phyloP scores from a whole-genome alignment of 345 rosid species.

The Lepidium aucheri region DNA sequence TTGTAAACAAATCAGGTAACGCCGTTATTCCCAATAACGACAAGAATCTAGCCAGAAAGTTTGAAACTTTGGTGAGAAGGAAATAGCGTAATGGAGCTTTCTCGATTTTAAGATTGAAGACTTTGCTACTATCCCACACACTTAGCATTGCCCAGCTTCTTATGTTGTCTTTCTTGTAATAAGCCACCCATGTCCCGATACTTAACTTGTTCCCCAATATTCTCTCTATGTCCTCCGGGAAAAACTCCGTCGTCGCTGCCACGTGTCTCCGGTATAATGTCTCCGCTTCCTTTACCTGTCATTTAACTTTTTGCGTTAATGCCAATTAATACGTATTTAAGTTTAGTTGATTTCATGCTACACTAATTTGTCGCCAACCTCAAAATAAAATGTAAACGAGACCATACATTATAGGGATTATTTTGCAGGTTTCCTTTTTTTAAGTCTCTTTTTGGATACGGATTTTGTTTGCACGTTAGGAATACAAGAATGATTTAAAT shows the following conservation, averaged over 20 bases:
- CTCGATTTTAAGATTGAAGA: conserved; percentile 56
- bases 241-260: conserved; percentile 47
- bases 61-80: conserved; percentile 41
- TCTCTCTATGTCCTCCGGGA: conserved; percentile 54
- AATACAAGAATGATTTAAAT: not conserved
- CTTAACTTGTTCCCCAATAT: conserved; percentile 53
- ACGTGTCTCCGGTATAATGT: conserved; percentile 38
- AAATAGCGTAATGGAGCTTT: conserved; percentile 52
- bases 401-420: too few relatives aligned
- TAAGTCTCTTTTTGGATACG: not conserved
- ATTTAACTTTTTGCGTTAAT: not conserved
- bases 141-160: conserved; percentile 73
- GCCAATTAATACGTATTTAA: not conserved
- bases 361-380: too few relatives aligned
- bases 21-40: conserved; percentile 44
- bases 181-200: conserved; percentile 82
- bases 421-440: not conserved
- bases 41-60: conserved; percentile 33
- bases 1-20: conserved; percentile 48
- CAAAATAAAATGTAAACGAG: not conserved
- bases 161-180: conserved; percentile 21
- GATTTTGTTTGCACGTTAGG: not conserved
- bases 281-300: conserved; percentile 46
- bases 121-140: conserved; percentile 69
- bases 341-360: not conserved